Conservation (phyloP, 2,329 filamentous ascomycete species). For the Paecilomyces niveus region DNA sequence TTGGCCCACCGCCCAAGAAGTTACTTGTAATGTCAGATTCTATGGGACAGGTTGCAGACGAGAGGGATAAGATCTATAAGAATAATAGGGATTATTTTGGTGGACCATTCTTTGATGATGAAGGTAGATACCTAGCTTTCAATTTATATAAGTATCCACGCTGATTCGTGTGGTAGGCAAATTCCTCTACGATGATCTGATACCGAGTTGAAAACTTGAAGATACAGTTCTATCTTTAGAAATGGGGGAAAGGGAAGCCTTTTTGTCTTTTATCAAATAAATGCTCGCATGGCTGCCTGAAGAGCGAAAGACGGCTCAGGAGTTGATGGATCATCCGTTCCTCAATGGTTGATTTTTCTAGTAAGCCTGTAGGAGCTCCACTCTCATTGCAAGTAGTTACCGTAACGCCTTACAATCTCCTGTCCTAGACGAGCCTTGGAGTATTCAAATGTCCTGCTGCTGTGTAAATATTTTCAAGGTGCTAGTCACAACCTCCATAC, state of each 20-base stretch:
- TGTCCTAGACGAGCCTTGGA: no score
- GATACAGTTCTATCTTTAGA: slow-evolving; percentile 17
- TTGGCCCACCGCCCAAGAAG: background rate
- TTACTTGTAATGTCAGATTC: background rate
- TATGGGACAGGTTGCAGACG: background rate
- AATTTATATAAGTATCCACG: background rate
- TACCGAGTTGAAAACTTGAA: slow-evolving; percentile 14
- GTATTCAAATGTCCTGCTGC: no score
- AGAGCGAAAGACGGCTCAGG: slow-evolving; percentile 27
- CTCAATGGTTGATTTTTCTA: no score
- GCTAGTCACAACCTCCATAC: no score
- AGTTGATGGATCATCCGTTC: slow-evolving; percentile 30
- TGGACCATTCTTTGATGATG: background rate
- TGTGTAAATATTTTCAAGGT: no score
- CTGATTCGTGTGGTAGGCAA: slow-evolving; percentile 14
- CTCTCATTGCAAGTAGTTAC: no score
- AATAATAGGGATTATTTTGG: background rate
- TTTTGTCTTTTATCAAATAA: slow-evolving; percentile 24
- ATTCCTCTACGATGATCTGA: slow-evolving; percentile 15
- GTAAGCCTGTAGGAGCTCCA: no score
- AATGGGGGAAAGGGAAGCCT: slow-evolving; percentile 22
- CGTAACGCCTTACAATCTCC: no score
- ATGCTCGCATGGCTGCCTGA: slow-evolving; percentile 32
- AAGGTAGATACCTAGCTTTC: background rate
- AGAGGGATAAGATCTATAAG: background rate